These are phyloP conservation scores for Exobasidium cylindrosporum DNA, from an alignment of 1,284 basidiomycete genomes.

Conservation along the genomic window DNA sequence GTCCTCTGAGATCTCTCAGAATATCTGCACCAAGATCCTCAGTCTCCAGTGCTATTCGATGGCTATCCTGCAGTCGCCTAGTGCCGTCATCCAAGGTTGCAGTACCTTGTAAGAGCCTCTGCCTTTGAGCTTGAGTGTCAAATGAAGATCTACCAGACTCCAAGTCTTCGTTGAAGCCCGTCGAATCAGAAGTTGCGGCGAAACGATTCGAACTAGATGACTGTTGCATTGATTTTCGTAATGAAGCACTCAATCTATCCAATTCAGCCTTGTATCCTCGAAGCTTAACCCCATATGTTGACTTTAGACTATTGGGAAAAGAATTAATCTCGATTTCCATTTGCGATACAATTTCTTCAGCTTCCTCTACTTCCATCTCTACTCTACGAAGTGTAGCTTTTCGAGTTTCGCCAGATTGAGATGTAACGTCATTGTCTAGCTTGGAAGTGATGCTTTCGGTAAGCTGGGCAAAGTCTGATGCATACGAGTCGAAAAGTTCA, in stretches of 20 bases:
- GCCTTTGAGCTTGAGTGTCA: conserved; percentile 55
- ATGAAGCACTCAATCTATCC: conserved; percentile 28
- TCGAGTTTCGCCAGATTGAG: conserved; percentile 65
- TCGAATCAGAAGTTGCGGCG: conserved; percentile 11
- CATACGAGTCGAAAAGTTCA: conserved; percentile 53
- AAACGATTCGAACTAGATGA: background rate
- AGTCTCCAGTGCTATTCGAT: conserved; percentile 89
- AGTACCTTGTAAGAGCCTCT: conserved; percentile 54
- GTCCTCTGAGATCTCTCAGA: conserved; percentile 74
- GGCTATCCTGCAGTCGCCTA: conserved; percentile 79
- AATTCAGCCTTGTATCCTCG: conserved; percentile 35
- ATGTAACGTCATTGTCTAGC: conserved; percentile 23
- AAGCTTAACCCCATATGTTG: conserved; percentile 38
- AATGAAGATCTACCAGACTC: conserved; percentile 25
- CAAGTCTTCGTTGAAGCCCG: conserved; percentile 24
- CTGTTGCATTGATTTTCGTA: conserved; percentile 7
- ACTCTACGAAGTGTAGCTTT: conserved; percentile 78
- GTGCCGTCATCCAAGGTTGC: conserved; percentile 57
- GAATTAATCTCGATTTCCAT: conserved; percentile 99
- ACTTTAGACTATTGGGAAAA: conserved; percentile 67
- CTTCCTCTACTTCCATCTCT: conserved; percentile 95
- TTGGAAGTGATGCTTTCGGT: conserved; percentile 34
- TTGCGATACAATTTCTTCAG: conserved; percentile 90
- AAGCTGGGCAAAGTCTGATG: conserved; percentile 48
- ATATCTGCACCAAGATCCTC: conserved; percentile 94